Percentiles rank a stretch among this genome's conserved stretches.
Evolutionary conservation across 805 yeast species (phyloP).

Genomic region (Ogataea henricii): DNA sequence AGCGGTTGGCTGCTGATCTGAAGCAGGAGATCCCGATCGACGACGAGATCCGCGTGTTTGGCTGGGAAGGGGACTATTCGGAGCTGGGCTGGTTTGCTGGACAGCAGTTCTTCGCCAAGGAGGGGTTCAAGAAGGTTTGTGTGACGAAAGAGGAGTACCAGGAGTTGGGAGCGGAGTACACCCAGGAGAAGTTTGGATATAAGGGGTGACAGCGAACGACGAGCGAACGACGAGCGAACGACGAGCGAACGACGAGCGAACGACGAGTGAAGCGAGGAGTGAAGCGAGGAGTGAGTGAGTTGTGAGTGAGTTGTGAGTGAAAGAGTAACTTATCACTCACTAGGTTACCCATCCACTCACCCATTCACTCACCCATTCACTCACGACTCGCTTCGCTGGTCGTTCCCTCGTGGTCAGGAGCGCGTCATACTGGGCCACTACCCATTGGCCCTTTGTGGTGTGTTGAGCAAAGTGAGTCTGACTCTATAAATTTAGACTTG

Average conservation of each 20-base stretch:
- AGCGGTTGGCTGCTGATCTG: conserved; percentile 61
- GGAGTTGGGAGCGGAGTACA: conserved; percentile 71
- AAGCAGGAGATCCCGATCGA: conserved; percentile 70
- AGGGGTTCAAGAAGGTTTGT: conserved; percentile 50
- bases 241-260: too few species aligned
- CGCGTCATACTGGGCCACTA: too few species aligned
- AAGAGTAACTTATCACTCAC: too few species aligned
- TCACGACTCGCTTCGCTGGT: background rate
- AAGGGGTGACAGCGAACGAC: conserved; percentile 16
- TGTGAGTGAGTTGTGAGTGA: too few species aligned
- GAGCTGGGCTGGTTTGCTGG: conserved; percentile 57
- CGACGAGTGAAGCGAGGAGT: too few species aligned
- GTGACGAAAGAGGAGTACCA: conserved; percentile 78
- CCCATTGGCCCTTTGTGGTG: too few species aligned
- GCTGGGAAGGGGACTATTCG: conserved; percentile 42
- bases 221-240: conserved; percentile 1
- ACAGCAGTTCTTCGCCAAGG: conserved; percentile 45
- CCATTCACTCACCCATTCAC: background rate
- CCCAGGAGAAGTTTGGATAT: conserved; percentile 36
- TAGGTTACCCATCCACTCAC: too few species aligned
- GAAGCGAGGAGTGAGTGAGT: background rate
- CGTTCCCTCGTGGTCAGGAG: background rate
- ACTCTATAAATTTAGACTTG: too few species aligned
- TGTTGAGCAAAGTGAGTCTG: too few species aligned
- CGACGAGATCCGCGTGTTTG: conserved; percentile 59